Base-by-base conservation (phyloP, 2,329 filamentous ascomycete species). In the Colletotrichum paranaense region DNA sequence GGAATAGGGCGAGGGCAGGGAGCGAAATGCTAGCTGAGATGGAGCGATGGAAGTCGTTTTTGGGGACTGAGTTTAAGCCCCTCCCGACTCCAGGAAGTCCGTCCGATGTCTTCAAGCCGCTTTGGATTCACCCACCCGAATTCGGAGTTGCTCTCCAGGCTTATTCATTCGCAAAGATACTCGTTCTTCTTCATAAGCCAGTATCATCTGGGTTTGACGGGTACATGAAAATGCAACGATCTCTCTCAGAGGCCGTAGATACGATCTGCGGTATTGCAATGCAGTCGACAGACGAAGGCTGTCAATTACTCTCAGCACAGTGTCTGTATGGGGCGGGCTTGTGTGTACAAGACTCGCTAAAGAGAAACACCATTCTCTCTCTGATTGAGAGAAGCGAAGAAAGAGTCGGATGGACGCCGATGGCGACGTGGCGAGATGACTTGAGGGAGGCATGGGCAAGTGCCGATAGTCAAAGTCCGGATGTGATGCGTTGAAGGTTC, bases 121-220 rank as follows among this genome's bases (percentile, higher is more conserved):
- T 87, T 12, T 87, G 87, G 84, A 84, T 89, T 14, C 82, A 89
- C 72, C 87, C 87, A 4, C 82, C 86, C 1, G 79, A 84, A 19
- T 86, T 85, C 53, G 84, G 84, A 38, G 85, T 85, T 19, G 86
- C 88, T 0, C 77, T 90, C 3, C 88, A 90, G 74, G 84, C 86
- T 14, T 86, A 88, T 74, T 84, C 84, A 75, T 86, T 89, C 72
- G 86, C 88, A 1, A 83, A 86, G 22, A 87, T 90, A 19, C 81
- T 91, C 0, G 81, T 90, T 0, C 59, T 73, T 2, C 74, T 79
- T 0, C 77, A 81, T 4, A 77, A 76, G 4, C 75, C 79, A 4
- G 74, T 75, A 14, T n/a, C 72, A 0, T 67, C 69, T 0, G 79
- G 79, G 0, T 76, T 88, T 30, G 81, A 86, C 14, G 87, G 86